A percentile compares a stretch with the other conserved stretches of the same genome.
Conservation (phyloP, 257 asterid genomes). For the Solanum microdontum region DNA sequence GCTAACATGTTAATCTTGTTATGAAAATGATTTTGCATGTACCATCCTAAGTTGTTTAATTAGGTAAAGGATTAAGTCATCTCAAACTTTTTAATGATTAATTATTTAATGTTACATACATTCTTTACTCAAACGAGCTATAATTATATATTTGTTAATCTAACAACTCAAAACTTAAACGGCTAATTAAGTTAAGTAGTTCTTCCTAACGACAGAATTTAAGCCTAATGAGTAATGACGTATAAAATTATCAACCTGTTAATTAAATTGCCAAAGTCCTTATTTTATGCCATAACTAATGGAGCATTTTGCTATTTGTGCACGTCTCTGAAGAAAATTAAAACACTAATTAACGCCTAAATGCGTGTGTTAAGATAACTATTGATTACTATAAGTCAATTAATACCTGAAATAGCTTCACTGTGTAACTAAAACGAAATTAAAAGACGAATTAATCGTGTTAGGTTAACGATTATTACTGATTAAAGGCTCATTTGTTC, state of each 20-base stretch:
- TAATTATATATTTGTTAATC: not conserved
- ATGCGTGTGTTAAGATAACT: not conserved
- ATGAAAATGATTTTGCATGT: not conserved
- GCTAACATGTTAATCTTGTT: conserved; percentile 5
- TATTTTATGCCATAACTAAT: not conserved
- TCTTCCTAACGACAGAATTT: not conserved
- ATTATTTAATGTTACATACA: not conserved
- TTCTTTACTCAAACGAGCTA: not conserved
- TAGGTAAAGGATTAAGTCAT: not conserved
- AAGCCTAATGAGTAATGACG: not conserved
- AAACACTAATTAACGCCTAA: not conserved
- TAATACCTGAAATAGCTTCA: not conserved
- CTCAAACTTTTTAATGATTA: not conserved
- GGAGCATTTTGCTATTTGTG: not conserved
- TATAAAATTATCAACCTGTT: not conserved
- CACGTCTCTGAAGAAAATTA: not conserved
- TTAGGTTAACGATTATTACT: not conserved
- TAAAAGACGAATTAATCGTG: not conserved
- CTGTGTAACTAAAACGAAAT: not conserved
- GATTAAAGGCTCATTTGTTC: not conserved
- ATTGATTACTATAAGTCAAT: not conserved
- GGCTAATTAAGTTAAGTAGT: not conserved
- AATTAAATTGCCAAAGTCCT: not conserved
- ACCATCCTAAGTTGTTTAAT: not conserved
- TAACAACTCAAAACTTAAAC: not conserved